Base-by-base conservation (phyloP, 2,329 filamentous ascomycete species). In the Tolypocladium guangdongense region DNA sequence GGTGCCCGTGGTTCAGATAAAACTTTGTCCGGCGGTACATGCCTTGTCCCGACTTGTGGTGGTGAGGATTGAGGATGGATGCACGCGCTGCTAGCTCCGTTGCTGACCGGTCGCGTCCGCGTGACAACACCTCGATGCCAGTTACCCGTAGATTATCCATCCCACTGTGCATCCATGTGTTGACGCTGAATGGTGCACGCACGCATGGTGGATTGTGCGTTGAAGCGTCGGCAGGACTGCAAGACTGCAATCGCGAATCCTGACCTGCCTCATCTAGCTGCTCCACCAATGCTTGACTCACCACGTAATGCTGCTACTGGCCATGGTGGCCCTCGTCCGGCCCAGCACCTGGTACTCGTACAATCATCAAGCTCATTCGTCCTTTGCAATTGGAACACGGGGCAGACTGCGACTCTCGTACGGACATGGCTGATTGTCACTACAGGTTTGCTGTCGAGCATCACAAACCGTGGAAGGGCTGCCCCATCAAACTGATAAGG, bases 1-100 rank as follows among this genome's bases (percentile, higher is more conserved):
- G 56, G 58, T 66, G 64, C 64, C 55, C 63, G 66, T 65, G 66
- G 66, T 62, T 54, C 56, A 64, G 64, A 66, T 64, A 68, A 66
- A 69, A 69, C 62, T 61, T 64, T 63, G 57, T 62, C 51, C 58
- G 54, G 64, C 66, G 68, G 63, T 55, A 71, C 68, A 71, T 66
- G 11, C 54, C 54, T 49, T 32, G 24, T 32, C 43, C 24, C 41
- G 27, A 22, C 35, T 22, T n/a, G 12, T 37, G 20, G n/a, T 18
- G 5, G 33, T 33, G 14, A n/a, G 20, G 20, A 11, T 16, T 36
- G 24, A 30, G 18, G 30, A 10, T 22, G 39, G 27, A 46, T 47
- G 33, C 46, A 14, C 41, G 4, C 14, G 22, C 22, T 27, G 22
- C 22, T 27, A 6, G 2, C 39, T 43, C 20, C 4, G 12, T 20